Evolutionary conservation across 768 basidiomycete genomes (phyloP).

Genomic region (Hypholoma fasciculare): DNA sequence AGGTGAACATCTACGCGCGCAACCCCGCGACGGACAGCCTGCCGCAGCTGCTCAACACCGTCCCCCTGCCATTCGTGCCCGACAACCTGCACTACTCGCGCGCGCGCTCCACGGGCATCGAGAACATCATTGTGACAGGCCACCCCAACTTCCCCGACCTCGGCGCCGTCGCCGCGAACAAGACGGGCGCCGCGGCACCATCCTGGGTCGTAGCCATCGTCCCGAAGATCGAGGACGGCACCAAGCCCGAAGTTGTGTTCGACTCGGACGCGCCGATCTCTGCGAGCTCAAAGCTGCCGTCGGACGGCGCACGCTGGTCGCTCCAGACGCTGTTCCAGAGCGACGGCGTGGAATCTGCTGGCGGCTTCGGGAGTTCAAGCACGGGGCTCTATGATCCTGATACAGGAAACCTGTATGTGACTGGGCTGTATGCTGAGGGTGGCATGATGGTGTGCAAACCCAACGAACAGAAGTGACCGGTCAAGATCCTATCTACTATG

Average conservation of each 20-base stretch:
- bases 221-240: slow-evolving; percentile 16
- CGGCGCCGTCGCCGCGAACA: slow-evolving; percentile 41
- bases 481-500: too few relatives aligned
- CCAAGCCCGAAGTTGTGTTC: slow-evolving; percentile 20
- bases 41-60: slow-evolving; percentile 27
- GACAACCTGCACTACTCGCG: slow-evolving; percentile 63
- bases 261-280: slow-evolving; percentile 52
- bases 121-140: slow-evolving; percentile 56
- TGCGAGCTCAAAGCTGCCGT: slow-evolving; percentile 38
- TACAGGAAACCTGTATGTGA: slow-evolving; percentile 50
- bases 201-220: slow-evolving; percentile 62
- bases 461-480: neutral
- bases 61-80: slow-evolving; percentile 56
- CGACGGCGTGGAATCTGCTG: slow-evolving; percentile 42
- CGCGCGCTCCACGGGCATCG: slow-evolving; percentile 29
- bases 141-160: slow-evolving; percentile 66
- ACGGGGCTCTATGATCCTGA: slow-evolving; percentile 52
- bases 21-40: slow-evolving; percentile 46
- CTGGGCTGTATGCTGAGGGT: slow-evolving; percentile 56
- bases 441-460: slow-evolving; percentile 53
- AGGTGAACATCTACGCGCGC: slow-evolving; percentile 54
- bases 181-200: slow-evolving; percentile 38
- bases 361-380: slow-evolving; percentile 52
- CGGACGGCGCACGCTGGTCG: slow-evolving; percentile 32
- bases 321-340: slow-evolving; percentile 75